Evolutionary conservation across 164 flowering plant species (phyloP).

Genomic region (Dillenia turbinata): DNA sequence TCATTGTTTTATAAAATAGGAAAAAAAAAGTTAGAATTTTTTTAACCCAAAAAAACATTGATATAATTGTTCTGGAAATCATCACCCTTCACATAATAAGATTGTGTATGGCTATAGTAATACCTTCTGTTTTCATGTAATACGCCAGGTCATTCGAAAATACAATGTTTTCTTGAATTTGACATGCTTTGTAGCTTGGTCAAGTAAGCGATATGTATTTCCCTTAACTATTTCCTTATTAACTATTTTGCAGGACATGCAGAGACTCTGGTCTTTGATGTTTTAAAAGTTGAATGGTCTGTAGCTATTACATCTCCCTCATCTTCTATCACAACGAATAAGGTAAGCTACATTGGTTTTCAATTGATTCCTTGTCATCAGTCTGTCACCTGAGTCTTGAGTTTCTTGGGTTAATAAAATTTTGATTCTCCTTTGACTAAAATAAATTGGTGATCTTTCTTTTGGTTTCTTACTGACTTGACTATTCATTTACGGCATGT

Average conservation of each 20-base stretch:
- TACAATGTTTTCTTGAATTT: neutral
- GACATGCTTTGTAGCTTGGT: neutral
- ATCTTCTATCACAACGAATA: conserved; percentile 69
- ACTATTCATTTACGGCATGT: neutral
- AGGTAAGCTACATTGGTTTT: conserved; percentile 41
- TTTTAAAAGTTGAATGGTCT: conserved; percentile 83
- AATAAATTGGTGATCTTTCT: neutral
- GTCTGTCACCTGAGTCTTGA: neutral
- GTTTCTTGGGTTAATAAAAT: neutral
- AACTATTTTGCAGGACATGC: conserved; percentile 55
- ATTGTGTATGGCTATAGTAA: too few relatives aligned
- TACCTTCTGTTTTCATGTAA: too few relatives aligned
- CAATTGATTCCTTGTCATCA: neutral
- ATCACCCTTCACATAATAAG: too few relatives aligned
- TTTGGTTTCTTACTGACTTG: neutral
- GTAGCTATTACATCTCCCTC: conserved; percentile 54
- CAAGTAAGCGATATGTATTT: neutral
- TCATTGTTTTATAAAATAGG: too few relatives aligned
- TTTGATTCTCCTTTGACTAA: neutral
- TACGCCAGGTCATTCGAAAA: neutral
- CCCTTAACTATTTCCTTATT: neutral
- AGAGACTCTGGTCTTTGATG: conserved; percentile 82
- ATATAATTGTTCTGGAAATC: too few relatives aligned
- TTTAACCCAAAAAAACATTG: too few relatives aligned
- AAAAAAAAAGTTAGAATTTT: too few relatives aligned